Percentiles rank a stretch among this genome's conserved stretches.
Conservation (phyloP, 768 basidiomycete species). For the Gelatoporia subvermispora region DNA sequence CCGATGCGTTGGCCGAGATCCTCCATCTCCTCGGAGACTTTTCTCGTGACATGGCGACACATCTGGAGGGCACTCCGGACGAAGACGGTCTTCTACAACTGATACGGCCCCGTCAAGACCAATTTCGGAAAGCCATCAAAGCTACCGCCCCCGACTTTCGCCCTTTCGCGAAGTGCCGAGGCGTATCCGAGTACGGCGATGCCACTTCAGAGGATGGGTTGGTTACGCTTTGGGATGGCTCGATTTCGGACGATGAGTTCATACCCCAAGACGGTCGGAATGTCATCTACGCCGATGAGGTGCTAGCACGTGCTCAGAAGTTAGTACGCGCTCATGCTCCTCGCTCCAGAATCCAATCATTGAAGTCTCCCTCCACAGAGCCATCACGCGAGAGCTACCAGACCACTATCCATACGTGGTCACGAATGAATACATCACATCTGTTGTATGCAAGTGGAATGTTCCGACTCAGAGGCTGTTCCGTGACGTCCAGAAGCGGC, state of each 20-base stretch:
- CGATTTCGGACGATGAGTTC: not conserved
- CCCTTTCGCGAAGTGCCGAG: conserved; percentile 32
- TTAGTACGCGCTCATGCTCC: conserved; percentile 23
- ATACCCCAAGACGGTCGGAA: conserved; percentile 2
- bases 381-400: conserved; percentile 67
- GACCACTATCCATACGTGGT: conserved; percentile 64
- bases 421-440: conserved; percentile 42
- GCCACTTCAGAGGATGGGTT: not conserved
- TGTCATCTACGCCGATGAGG: conserved; percentile 48
- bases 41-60: conserved; percentile 34
- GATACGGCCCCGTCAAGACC: conserved; percentile 44
- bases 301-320: conserved; percentile 42
- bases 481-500: conserved; percentile 29
- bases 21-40: conserved; percentile 44
- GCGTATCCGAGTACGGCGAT: not conserved
- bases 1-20: conserved; percentile 55
- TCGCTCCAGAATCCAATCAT: not conserved
- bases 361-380: conserved; percentile 31
- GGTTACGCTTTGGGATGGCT: not conserved
- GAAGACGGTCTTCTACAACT: conserved; percentile 49
- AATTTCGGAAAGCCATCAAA: conserved; percentile 45
- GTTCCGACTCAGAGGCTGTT: conserved; percentile 44
- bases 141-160: conserved; percentile 54
- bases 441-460: conserved; percentile 43
- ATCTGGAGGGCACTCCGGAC: conserved; percentile 51